Percentiles rank a stretch among this genome's conserved stretches.
Evolutionary conservation across 176 grass and related monocot genomes (phyloP).

Genomic region (Puya raimondii): DNA sequence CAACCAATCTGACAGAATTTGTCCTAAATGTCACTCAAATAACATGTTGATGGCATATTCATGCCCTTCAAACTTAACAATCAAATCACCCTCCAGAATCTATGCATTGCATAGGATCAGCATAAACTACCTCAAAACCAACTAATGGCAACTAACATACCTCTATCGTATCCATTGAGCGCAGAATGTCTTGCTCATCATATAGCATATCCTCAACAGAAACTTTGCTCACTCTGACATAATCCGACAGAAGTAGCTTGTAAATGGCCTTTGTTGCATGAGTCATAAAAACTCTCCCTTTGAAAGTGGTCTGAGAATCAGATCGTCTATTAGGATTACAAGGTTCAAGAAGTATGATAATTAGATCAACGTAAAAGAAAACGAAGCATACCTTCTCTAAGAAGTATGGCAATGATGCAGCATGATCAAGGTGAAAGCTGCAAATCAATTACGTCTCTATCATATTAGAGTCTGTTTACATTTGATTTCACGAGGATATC

Average conservation of each 20-base stretch:
- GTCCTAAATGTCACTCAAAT: too few relatives aligned
- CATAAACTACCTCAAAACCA: neutral
- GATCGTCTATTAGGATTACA: neutral
- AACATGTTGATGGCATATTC: too few relatives aligned
- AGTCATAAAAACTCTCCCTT: conserved; percentile 89
- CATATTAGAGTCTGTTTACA: neutral
- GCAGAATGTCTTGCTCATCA: conserved; percentile 76
- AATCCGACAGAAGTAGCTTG: conserved; percentile 66
- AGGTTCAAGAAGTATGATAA: neutral
- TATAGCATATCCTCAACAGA: conserved; percentile 89
- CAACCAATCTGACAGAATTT: too few relatives aligned
- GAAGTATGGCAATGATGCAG: conserved; percentile 87
- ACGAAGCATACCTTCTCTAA: conserved; percentile 62
- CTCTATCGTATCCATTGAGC: conserved; percentile 93
- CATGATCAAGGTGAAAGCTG: conserved; percentile 98
- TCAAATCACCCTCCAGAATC: too few relatives aligned
- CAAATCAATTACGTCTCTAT: neutral
- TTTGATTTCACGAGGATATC: too few relatives aligned
- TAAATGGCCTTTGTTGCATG: conserved; percentile 97
- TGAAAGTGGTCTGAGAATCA: conserved; percentile 70
- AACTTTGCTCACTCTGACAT: conserved; percentile 97
- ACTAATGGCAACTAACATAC: conserved; percentile 6
- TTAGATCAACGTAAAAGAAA: neutral
- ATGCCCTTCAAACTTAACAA: too few relatives aligned
- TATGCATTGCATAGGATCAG: too few relatives aligned